phyloP scores from a whole-genome alignment of 345 rosid species.

The Eucalyptus curtisii region DNA sequence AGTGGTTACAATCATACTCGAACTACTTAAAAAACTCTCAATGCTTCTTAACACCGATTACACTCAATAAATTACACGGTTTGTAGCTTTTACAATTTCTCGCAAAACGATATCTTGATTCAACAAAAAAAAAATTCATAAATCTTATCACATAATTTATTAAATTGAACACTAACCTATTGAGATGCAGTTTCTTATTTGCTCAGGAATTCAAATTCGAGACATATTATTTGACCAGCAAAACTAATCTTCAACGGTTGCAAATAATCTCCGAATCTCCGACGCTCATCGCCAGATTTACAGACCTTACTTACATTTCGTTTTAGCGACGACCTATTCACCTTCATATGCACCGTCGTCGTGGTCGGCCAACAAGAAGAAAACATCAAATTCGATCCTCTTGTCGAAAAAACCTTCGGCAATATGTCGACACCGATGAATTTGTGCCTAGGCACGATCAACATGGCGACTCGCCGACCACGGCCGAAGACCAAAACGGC shows the following conservation, averaged over 20 bases:
- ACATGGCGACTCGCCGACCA: constrained; percentile 9
- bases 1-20: fast-evolving
- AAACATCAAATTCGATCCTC: not conserved
- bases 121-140: not conserved
- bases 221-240: not conserved
- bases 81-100: not conserved
- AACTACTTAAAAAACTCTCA: no score
- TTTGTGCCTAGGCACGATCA: not conserved
- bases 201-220: not conserved
- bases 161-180: not conserved
- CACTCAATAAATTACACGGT: no score
- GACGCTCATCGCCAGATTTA: not conserved
- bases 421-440: not conserved
- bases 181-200: not conserved
- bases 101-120: fast-evolving
- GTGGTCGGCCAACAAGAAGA: not conserved
- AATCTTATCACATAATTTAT: not conserved
- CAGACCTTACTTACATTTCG: not conserved
- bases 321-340: not conserved
- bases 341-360: not conserved
- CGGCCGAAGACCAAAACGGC: not conserved
- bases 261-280: not conserved
- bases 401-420: not conserved
- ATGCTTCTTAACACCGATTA: no score
- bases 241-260: fast-evolving